Base-by-base conservation (phyloP, 768 basidiomycete genomes). In the Lactarius deliciosus region DNA sequence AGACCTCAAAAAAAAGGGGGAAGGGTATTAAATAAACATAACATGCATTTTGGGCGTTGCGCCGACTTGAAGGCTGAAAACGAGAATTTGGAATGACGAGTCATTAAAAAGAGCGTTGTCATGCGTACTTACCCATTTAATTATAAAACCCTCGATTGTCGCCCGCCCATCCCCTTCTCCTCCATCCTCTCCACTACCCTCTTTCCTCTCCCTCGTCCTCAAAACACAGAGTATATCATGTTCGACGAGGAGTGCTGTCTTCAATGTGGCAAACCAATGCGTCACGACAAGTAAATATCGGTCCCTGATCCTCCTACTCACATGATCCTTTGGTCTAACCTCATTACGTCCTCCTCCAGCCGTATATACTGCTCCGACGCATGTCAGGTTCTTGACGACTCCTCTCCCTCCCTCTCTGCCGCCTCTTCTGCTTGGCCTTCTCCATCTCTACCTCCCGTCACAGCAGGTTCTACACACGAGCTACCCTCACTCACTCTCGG, bases 171-270 rank as follows among this genome's bases (percentile, higher is more conserved):
- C 41, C 28, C 32, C 13, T 11, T 4, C 2, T 2, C 2, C 13
- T 54, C 8, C 38, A 3, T 40, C 32, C 18, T 55, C 18, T 25
- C 25, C 34, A 38, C 36, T 38, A 38, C 2, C 36, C 36, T 38
- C 8, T 18, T 20, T 25, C 36, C 57, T 38, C 36, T 38, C 34
- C 57, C 5, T 34, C 30, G 55, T 32, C 28, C 56, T 18, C 56
- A 10, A 53, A n/a, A 53, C 61, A 30, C 32, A 50, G 38, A 25
- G 36, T 15, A 36, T 9, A 40, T 41, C 36, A 75, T 75, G 74
- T 75, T 75, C 50, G 63, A 71, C 45, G 74, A 74, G 56, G 73
- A 73, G 63, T 71, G 71, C 71, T 75, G 74, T 61, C 66, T 75
- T 34, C 69, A 66, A 36, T 75, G 74, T 56, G 74, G 74, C 60